These are phyloP conservation scores for Zoysia japonica DNA, from an alignment of 176 grass and related monocot species.

Conservation along the genomic window DNA sequence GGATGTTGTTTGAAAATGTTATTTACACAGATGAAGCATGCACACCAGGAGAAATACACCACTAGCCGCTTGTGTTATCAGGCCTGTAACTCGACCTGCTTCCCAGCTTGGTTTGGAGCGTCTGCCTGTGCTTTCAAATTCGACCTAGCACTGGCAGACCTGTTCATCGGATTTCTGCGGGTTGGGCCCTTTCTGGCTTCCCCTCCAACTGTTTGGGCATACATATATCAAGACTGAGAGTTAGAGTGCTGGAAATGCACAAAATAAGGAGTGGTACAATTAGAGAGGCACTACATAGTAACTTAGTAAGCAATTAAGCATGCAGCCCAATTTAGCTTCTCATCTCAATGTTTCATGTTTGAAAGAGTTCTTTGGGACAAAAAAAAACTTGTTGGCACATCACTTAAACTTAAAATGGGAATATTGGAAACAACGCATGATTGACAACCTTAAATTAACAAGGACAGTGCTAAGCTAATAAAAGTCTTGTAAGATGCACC, in stretches of 20 bases:
- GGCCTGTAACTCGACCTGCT: constrained; percentile 31
- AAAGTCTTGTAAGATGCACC: background rate
- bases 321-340: background rate
- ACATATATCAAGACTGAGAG: background rate
- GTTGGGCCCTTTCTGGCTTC: constrained; percentile 33
- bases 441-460: constrained; percentile 1
- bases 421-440: background rate
- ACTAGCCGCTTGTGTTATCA: constrained; percentile 33
- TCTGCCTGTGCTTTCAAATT: constrained; percentile 23
- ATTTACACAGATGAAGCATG: constrained; percentile 38
- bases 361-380: background rate
- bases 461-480: background rate
- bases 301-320: constrained; percentile 1
- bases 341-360: background rate
- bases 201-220: background rate
- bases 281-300: background rate
- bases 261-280: constrained; percentile 7
- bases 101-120: constrained; percentile 26
- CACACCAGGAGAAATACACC: constrained; percentile 28
- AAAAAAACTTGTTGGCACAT: background rate
- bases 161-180: constrained; percentile 15
- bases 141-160: constrained; percentile 14
- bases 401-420: constrained; percentile 2
- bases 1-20: constrained; percentile 11
- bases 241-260: constrained; percentile 15